Evolutionary conservation across 2,329 filamentous ascomycete genomes (phyloP).

Genomic region (Aspergillus jensenii): DNA sequence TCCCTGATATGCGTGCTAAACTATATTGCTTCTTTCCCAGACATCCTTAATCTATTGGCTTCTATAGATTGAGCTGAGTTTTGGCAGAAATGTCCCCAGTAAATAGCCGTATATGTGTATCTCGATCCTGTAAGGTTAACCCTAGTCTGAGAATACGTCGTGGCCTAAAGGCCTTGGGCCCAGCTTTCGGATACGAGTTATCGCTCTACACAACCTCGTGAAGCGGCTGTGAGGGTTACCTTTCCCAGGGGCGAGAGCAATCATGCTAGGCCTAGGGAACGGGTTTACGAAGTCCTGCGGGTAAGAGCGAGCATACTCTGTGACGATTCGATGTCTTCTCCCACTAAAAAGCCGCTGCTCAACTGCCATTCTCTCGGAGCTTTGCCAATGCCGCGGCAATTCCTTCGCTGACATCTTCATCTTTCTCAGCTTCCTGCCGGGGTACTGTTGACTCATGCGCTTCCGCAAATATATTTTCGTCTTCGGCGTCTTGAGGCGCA

Average conservation of each 20-base stretch:
- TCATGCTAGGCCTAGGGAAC: not conserved
- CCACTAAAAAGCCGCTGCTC: constrained; percentile 4
- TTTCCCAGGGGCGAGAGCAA: not conserved
- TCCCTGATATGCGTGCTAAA: too few species aligned
- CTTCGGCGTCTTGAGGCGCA: constrained; percentile 47
- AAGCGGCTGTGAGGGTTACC: not conserved
- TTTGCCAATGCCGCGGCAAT: constrained; percentile 60
- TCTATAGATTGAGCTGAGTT: too few species aligned
- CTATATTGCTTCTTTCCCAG: too few species aligned
- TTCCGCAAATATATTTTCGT: constrained; percentile 43
- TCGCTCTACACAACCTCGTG: not conserved
- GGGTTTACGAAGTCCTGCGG: not conserved
- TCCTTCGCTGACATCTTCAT: constrained; percentile 54
- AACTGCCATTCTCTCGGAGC: constrained; percentile 44
- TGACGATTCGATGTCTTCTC: not conserved
- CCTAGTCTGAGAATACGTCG: too few species aligned
- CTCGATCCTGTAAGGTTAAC: too few species aligned
- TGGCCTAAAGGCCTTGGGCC: not conserved
- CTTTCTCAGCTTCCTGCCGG: constrained; percentile 22
- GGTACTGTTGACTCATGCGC: constrained; percentile 24
- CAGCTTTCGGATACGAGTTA: not conserved
- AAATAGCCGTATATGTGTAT: too few species aligned
- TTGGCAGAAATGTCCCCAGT: too few species aligned
- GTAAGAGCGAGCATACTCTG: not conserved
- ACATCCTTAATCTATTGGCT: too few species aligned